A percentile compares a stretch with the other conserved stretches of the same genome.
phyloP scores from a whole-genome alignment of 805 yeast species.

The Candida germanica region DNA sequence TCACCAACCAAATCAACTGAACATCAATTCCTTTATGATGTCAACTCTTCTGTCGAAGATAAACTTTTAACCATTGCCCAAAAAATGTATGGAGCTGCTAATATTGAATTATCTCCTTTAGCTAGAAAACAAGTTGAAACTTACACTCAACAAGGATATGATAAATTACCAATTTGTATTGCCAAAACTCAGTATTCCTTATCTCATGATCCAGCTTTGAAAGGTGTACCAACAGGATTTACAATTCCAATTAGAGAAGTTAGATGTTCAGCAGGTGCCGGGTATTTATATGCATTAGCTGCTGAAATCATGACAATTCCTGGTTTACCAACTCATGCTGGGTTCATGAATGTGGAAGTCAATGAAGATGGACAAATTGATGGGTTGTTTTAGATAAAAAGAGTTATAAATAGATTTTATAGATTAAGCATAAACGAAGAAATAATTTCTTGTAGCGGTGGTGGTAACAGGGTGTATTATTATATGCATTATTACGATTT shows the following conservation, averaged over 20 bases:
- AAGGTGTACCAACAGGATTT: conserved; percentile 94
- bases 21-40: conserved; percentile 62
- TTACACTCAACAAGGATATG: conserved; percentile 85
- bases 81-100: conserved; percentile 90
- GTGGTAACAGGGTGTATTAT: neutral
- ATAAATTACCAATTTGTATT: conserved; percentile 88
- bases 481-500: conserved; percentile 6
- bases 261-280: conserved; percentile 94
- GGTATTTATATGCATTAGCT: conserved; percentile 92
- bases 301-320: conserved; percentile 98
- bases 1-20: conserved; percentile 31
- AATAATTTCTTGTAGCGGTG: too few relatives aligned
- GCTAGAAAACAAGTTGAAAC: conserved; percentile 80
- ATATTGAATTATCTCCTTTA: conserved; percentile 74
- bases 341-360: conserved; percentile 96
- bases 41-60: conserved; percentile 69
- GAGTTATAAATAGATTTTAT: too few relatives aligned
- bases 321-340: conserved; percentile 93
- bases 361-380: conserved; percentile 87
- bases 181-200: conserved; percentile 97
- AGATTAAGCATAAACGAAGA: too few relatives aligned
- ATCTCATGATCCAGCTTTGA: conserved; percentile 88
- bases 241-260: conserved; percentile 92
- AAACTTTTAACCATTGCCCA: conserved; percentile 77
- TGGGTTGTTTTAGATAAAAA: conserved; percentile 71